Percentiles rank a stretch among this genome's conserved stretches.
These are phyloP conservation scores for Amphibolis antarctica DNA, from an alignment of 106 monocot genomes.

Conservation along the genomic window DNA sequence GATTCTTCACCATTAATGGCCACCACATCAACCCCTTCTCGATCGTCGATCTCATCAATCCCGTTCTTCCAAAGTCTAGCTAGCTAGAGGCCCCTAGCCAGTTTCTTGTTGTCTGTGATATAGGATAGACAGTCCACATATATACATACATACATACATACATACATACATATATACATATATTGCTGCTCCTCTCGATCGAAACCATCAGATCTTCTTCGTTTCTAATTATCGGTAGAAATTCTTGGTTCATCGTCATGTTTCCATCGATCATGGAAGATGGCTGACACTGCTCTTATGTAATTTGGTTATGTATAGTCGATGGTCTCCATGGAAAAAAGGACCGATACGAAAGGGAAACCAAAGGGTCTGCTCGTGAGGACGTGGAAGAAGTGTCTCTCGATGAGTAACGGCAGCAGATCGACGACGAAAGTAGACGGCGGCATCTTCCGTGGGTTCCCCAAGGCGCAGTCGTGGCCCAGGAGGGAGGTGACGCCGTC, in stretches of 20 bases:
- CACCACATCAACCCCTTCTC: background rate
- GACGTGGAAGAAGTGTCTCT: conserved; percentile 19
- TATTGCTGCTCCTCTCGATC: background rate
- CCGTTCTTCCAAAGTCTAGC: background rate
- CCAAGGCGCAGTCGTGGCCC: conserved; percentile 8
- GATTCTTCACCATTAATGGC: background rate
- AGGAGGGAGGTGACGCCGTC: conserved; percentile 14
- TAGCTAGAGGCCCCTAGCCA: no score
- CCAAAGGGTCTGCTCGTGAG: conserved; percentile 9
- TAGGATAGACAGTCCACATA: background rate
- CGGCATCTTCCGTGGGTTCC: background rate
- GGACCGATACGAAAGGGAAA: background rate
- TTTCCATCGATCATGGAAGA: background rate
- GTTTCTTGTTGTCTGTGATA: conserved; percentile 2
- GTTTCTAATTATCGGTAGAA: no score
- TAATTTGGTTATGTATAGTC: background rate
- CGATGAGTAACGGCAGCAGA: background rate
- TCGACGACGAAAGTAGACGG: background rate
- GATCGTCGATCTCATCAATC: background rate
- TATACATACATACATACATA: no score
- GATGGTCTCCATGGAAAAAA: background rate
- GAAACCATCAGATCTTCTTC: background rate
- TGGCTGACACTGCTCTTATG: no score
- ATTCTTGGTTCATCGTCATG: background rate
- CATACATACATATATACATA: no score